Percentiles rank a stretch among this genome's conserved stretches.
Conservation (phyloP, 768 basidiomycete species). For the Serendipita vermifera region DNA sequence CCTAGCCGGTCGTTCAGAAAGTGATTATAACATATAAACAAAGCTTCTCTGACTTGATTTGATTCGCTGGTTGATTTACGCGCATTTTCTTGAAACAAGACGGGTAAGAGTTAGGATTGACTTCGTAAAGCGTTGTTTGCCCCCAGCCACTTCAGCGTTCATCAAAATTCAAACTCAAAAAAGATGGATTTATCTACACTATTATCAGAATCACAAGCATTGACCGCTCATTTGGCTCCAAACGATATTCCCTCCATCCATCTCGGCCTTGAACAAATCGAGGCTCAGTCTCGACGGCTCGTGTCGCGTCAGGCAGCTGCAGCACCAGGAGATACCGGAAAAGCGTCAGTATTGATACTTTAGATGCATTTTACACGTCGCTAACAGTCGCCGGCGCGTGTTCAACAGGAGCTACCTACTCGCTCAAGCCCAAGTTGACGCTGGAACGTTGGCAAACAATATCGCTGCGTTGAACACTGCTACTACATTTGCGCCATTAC, state of each 20-base stretch:
- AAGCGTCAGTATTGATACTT: constrained; percentile 32
- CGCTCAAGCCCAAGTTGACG: constrained; percentile 88
- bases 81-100: constrained; percentile 23
- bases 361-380: constrained; percentile 1
- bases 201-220: constrained; percentile 28
- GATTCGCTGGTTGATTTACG: constrained; percentile 78
- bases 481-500: constrained; percentile 76
- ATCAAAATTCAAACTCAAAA: not conserved
- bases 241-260: constrained; percentile 80
- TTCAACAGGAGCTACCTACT: constrained; percentile 68
- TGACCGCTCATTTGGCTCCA: constrained; percentile 63
- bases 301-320: constrained; percentile 52
- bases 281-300: constrained; percentile 78
- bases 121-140: not conserved
- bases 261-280: constrained; percentile 88
- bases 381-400: not conserved
- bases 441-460: constrained; percentile 67
- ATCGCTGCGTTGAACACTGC: constrained; percentile 74
- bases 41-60: constrained; percentile 55
- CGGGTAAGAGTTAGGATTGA: not conserved
- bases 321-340: constrained; percentile 49
- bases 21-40: constrained; percentile 5
- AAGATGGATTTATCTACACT: constrained; percentile 18
- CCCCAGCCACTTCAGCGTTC: not conserved
- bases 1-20: constrained; percentile 31